Base-by-base conservation (phyloP, 2,329 filamentous ascomycete genomes). In the Bimuria novae-zelandiae region DNA sequence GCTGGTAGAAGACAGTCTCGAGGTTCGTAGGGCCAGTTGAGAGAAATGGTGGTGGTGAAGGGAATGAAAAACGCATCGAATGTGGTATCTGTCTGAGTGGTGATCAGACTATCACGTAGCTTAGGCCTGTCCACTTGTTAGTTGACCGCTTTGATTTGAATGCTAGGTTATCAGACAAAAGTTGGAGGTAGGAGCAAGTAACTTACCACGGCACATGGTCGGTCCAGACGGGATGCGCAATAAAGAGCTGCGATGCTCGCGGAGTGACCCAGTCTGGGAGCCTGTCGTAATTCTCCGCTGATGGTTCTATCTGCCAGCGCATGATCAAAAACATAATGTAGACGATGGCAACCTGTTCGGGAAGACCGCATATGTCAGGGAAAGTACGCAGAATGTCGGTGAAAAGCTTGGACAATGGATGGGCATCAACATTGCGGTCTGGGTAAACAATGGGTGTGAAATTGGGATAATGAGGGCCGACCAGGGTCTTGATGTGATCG, bases 291-390 rank as follows among this genome's bases (percentile, higher is more conserved):
- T 92, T 95, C 61, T 92, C 88, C 55, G 82, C 81, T 0, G 89
- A 90, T 0, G 91, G 90, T 23, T 84, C 84, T 51, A 96, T 88
- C 69, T 90, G 86, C 90, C 92, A 96, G 36, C 77, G 74, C 87
- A 94, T 90, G 58, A 92, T 70, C 27, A 92, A 81, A 73, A 95
- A 96, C 89, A 96, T 95, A 67, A 88, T 78, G 70, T 92, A 95
- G 7, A 96, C 80, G 6, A 90, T 85, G 7, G 89, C 91, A 0
- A 95, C 85, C 64, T 89, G 88, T 74, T 96, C 91, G 0, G 92
- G 91, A 0, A 95, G 80, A n/a, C 80, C 82, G 3, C 82, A 84
- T 25, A 96, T 85, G 62, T 89, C 87, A 0, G 91, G 90, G 63
- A 96, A 95, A n/a, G 88, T 90, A 58, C 84, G 81, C 10, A 96